Evolutionary conservation across 2,329 filamentous ascomycete genomes (phyloP).

Genomic region (Aureobasidium sp.): DNA sequence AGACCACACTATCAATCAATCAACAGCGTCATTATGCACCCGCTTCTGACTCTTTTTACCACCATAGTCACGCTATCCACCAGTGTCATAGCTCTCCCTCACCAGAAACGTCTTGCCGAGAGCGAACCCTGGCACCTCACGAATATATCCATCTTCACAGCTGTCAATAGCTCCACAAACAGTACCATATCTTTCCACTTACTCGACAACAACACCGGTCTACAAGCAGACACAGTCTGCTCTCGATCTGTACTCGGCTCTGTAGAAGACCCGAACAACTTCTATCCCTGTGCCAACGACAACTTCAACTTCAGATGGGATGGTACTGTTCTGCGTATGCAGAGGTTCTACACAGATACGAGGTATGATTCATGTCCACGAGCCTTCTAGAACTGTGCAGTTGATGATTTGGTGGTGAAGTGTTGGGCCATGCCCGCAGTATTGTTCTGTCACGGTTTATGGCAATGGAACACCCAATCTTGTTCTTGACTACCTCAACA

Average conservation of each 20-base stretch:
- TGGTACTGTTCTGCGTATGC: conserved; percentile 14
- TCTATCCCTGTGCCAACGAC: conserved; percentile 18
- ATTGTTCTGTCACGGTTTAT: neutral
- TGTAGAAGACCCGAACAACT: conserved; percentile 12
- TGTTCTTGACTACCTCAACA: neutral
- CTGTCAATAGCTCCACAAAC: conserved; percentile 3
- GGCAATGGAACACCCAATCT: neutral
- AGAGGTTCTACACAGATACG: conserved; percentile 17
- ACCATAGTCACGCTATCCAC: neutral
- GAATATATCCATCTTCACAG: conserved; percentile 17
- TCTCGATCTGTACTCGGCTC: conserved; percentile 6
- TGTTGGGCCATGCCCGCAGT: conserved; percentile 2
- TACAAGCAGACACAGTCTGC: conserved; percentile 21
- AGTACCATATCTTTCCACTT: conserved; percentile 20
- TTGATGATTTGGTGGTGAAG: neutral
- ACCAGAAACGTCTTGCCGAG: conserved; percentile 13
- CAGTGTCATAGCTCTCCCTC: conserved; percentile 12
- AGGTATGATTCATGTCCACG: conserved; percentile 14
- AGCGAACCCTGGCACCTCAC: conserved; percentile 18
- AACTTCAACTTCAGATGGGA: conserved; percentile 19
- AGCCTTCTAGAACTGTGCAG: neutral
- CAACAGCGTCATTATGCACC: neutral
- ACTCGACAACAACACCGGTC: conserved; percentile 20
- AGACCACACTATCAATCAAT: neutral
- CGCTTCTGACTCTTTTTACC: neutral